Percentiles rank a stretch among this genome's conserved stretches.
Evolutionary conservation across 2,329 filamentous ascomycete genomes (phyloP).

Genomic region (Colletotrichum sojae): DNA sequence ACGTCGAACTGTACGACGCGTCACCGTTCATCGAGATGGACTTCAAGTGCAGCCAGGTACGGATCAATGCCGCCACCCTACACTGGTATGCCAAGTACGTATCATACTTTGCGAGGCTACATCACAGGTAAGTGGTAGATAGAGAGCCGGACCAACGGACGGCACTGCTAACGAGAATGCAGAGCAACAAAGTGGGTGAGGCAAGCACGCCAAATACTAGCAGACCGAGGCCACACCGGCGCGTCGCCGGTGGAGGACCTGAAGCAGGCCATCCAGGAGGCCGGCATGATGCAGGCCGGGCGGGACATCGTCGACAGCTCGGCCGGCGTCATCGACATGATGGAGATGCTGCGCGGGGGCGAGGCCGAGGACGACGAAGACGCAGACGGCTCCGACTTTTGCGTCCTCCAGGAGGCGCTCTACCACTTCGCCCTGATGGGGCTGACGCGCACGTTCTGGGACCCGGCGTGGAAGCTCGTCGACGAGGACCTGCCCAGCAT

Average conservation of each 20-base stretch:
- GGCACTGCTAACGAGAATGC: too few relatives aligned
- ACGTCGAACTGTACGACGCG: constrained; percentile 24
- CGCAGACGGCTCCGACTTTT: constrained; percentile 1
- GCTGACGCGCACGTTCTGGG: constrained; percentile 26
- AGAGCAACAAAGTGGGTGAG: constrained; percentile 28
- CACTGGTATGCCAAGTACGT: constrained; percentile 25
- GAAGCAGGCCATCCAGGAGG: not conserved
- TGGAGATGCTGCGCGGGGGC: constrained; percentile 12
- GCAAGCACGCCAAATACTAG: constrained; percentile 1
- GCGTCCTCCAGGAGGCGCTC: constrained; percentile 6
- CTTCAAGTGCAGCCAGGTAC: constrained; percentile 7
- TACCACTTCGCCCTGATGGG: constrained; percentile 29
- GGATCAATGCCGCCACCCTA: constrained; percentile 27
- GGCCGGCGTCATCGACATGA: constrained; percentile 7
- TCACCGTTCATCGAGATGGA: constrained; percentile 15
- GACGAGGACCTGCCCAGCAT: constrained; percentile 23
- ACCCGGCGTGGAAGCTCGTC: constrained; percentile 28
- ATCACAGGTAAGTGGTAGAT: constrained; percentile 22
- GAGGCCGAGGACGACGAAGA: constrained; percentile 1
- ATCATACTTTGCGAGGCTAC: constrained; percentile 13
- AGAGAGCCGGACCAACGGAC: not conserved
- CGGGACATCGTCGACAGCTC: constrained; percentile 22
- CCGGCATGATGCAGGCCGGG: constrained; percentile 6
- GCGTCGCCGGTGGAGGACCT: not conserved
- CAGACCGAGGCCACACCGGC: not conserved